Conservation (phyloP, 2,329 filamentous ascomycete genomes). For the Ampelomyces quisqualis region DNA sequence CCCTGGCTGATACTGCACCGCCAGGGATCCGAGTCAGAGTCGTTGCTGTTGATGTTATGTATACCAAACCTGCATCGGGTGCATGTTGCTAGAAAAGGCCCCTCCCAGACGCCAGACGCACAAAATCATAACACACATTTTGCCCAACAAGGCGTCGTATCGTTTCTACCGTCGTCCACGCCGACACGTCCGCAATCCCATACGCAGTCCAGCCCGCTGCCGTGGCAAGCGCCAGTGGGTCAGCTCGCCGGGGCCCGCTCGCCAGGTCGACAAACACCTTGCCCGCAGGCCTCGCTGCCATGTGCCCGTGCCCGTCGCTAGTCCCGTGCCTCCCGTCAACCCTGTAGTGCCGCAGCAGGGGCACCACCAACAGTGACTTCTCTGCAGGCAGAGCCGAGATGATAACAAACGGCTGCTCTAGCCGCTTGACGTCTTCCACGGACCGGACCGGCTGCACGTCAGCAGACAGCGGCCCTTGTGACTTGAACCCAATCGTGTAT, state of each 20-base stretch:
- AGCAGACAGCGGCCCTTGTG: slow-evolving; percentile 59
- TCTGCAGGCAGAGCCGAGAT: slow-evolving; percentile 76
- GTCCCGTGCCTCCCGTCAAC: slow-evolving; percentile 46
- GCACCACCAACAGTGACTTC: slow-evolving; percentile 75
- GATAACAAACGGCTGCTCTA: slow-evolving; percentile 79
- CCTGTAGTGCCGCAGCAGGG: slow-evolving; percentile 71
- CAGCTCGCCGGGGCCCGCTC: slow-evolving; percentile 63
- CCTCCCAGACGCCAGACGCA: slow-evolving; percentile 67
- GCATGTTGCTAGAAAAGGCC: slow-evolving; percentile 49
- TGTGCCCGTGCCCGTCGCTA: slow-evolving; percentile 21
- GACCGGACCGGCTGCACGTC: slow-evolving; percentile 66
- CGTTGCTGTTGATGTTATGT: too few species aligned
- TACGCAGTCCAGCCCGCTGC: slow-evolving; percentile 78
- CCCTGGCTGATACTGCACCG: slow-evolving; percentile 1
- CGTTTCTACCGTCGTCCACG: slow-evolving; percentile 82
- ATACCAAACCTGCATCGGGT: slow-evolving; percentile 13
- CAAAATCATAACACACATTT: slow-evolving; percentile 86
- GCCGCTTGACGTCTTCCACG: slow-evolving; percentile 76
- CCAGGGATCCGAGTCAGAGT: background rate
- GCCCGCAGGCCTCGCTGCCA: slow-evolving; percentile 35
- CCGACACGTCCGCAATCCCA: slow-evolving; percentile 74
- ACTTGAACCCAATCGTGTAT: slow-evolving; percentile 78
- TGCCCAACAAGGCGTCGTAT: slow-evolving; percentile 76
- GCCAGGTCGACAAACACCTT: slow-evolving; percentile 83
- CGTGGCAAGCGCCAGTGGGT: slow-evolving; percentile 69